Base-by-base conservation (phyloP, 495 filamentous ascomycete genomes). In the Penicillium atrosanguineum region DNA sequence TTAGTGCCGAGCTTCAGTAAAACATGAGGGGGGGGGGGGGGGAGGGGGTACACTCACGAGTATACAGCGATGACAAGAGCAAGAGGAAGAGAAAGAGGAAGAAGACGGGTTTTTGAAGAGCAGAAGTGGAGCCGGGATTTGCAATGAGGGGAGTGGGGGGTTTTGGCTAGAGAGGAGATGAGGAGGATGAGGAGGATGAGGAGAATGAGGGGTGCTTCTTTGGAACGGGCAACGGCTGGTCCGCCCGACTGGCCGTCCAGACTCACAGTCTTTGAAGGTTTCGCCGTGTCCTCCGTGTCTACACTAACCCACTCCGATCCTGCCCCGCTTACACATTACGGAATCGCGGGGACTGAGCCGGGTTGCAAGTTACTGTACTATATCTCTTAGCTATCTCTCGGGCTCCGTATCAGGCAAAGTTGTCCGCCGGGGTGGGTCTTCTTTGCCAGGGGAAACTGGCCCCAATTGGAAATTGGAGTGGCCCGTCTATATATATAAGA, bases 71-170 rank as follows among this genome's bases (percentile, higher is more conserved):
- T n/a, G 48, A n/a, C n/a, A n/a, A n/a, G n/a, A n/a, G n/a, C n/a
- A n/a, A 44, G 40, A 43, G 42, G 39, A 50, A 46, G 43, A 50
- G 42, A 44, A 41, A 52, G 39, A 45, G 18, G 28, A 29, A 49
- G 31, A 38, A 34, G 51, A 44, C 12, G 47, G 56, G 56, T 37
- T 60, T 34, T 63, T 60, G 63, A 57, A 46, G 53, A 14, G 51
- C 49, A 54, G 40, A 31, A 53, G 62, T 58, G 63, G 60, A 60
- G 47, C 44, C 53, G 39, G 47, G 46, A 18, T n/a, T 45, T 31
- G 28, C 46, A 46, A 48, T 60, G 59, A 59, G 64, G 64, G 60
- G 65, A 55, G 57, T 60, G 60, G 60, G 57, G 55, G 48, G 43
- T 46, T 46, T 18, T 41, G 29, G 50, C 11, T 14, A 11, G 34